Percentiles rank a stretch among this genome's conserved stretches.
These are phyloP conservation scores for Neocucurbitaria cava DNA, from an alignment of 2,329 filamentous ascomycete species.

Conservation along the genomic window DNA sequence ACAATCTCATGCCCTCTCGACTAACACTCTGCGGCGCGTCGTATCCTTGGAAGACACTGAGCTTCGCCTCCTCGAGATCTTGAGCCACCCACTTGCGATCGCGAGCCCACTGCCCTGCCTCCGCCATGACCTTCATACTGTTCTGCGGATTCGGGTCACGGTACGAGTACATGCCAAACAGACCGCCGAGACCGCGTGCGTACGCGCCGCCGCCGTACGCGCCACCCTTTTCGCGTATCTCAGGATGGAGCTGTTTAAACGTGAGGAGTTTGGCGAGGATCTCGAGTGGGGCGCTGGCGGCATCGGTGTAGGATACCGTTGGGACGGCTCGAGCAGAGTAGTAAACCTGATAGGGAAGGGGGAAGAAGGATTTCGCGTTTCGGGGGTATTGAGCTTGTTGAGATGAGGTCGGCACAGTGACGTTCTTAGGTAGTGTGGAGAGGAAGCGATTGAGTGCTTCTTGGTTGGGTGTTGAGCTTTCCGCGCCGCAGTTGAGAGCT, in stretches of 20 bases:
- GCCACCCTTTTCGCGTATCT: constrained; percentile 96
- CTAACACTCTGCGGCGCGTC: constrained; percentile 90
- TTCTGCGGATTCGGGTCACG: constrained; percentile 94
- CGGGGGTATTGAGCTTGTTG: constrained; percentile 48
- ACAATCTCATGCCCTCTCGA: constrained; percentile 84
- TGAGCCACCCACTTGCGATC: constrained; percentile 81
- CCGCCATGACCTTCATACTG: constrained; percentile 82
- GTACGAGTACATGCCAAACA: constrained; percentile 97
- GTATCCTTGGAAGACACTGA: constrained; percentile 89
- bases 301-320: constrained; percentile 81
- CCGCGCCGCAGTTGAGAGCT: constrained; percentile 83
- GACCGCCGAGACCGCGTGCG: constrained; percentile 76
- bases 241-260: constrained; percentile 95
- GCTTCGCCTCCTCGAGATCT: constrained; percentile 94
- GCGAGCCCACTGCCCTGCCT: constrained; percentile 81
- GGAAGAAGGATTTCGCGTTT: constrained; percentile 80
- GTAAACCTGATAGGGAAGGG: constrained; percentile 95
- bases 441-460: constrained; percentile 75
- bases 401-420: constrained; percentile 38
- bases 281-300: constrained; percentile 79
- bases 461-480: constrained; percentile 74
- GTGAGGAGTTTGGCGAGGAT: constrained; percentile 91
- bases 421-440: constrained; percentile 58
- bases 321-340: constrained; percentile 85
- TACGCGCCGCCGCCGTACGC: constrained; percentile 94